phyloP scores from a whole-genome alignment of 2,329 filamentous ascomycete genomes.

The Colletotrichum sp. region DNA sequence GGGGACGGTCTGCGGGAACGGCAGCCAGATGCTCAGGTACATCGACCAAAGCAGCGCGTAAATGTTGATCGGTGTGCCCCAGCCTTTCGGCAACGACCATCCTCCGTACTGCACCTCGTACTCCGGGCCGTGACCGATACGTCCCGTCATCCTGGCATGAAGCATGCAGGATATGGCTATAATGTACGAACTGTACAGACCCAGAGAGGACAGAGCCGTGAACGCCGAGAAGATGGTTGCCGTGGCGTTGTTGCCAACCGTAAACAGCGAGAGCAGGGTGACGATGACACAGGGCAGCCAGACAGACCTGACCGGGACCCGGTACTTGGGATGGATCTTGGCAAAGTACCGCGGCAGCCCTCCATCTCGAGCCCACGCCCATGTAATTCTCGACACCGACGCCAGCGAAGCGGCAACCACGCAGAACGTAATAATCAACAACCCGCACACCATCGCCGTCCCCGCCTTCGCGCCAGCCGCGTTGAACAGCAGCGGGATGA shows the following conservation, averaged over 20 bases:
- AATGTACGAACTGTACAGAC: slow-evolving; percentile 19
- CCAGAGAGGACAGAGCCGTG: slow-evolving; percentile 11
- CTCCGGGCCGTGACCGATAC: slow-evolving; percentile 2
- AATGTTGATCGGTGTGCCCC: slow-evolving; percentile 7
- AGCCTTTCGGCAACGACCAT: slow-evolving; percentile 9
- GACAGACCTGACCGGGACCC: slow-evolving; percentile 10
- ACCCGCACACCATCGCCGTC: slow-evolving; percentile 14
- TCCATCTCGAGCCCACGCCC: slow-evolving; percentile 17
- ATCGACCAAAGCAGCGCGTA: slow-evolving; percentile 17
- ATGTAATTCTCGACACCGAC: slow-evolving; percentile 25
- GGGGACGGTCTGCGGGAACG: slow-evolving; percentile 14
- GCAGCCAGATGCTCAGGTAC: slow-evolving; percentile 11
- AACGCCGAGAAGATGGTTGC: slow-evolving; percentile 19
- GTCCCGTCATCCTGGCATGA: slow-evolving; percentile 8
- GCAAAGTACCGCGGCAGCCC: slow-evolving; percentile 16
- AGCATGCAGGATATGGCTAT: slow-evolving; percentile 19
- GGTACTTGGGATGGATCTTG: slow-evolving; percentile 10
- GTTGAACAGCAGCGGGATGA: slow-evolving; percentile 15
- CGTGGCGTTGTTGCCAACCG: slow-evolving; percentile 14
- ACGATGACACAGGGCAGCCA: slow-evolving; percentile 17
- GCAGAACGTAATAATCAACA: slow-evolving; percentile 20
- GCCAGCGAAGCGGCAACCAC: slow-evolving; percentile 39
- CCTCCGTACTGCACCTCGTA: slow-evolving; percentile 9
- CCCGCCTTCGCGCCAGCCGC: slow-evolving; percentile 1
- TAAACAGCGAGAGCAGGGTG: slow-evolving; percentile 10